Percentiles rank a stretch among this genome's conserved stretches.
These are phyloP conservation scores for Phytophthora sp. DNA, from an alignment of 352 stramenopile genomes.

Conservation along the genomic window DNA sequence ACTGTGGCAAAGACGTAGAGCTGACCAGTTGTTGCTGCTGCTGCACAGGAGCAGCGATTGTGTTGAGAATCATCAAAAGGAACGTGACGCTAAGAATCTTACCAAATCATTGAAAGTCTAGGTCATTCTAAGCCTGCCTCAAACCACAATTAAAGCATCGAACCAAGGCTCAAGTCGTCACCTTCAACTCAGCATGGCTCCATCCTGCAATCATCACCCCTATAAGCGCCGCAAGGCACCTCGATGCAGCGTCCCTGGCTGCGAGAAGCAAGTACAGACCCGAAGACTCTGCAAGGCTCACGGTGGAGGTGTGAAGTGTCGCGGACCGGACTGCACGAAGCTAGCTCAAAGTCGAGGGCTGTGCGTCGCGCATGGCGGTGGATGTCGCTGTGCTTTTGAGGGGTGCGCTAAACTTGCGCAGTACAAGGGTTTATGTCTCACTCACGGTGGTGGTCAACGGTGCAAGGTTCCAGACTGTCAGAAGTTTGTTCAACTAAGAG, in stretches of 20 bases:
- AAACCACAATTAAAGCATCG: background rate
- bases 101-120: too few relatives aligned
- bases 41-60: too few relatives aligned
- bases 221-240: background rate
- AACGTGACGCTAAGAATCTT: background rate
- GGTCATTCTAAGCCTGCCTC: background rate
- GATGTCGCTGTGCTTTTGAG: conserved; percentile 58
- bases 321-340: conserved; percentile 62
- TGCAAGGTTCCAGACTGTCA: conserved; percentile 61
- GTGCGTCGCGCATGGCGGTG: conserved; percentile 73
- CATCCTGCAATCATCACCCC: background rate
- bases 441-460: conserved; percentile 62
- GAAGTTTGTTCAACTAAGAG: conserved; percentile 73
- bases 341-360: conserved; percentile 64
- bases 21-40: too few relatives aligned
- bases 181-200: background rate
- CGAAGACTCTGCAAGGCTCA: conserved; percentile 73
- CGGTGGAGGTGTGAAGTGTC: conserved; percentile 71
- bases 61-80: too few relatives aligned
- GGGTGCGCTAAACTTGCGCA: conserved; percentile 64
- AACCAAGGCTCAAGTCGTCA: background rate
- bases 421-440: conserved; percentile 69
- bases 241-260: conserved; percentile 55
- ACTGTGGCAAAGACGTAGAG: too few relatives aligned
- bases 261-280: conserved; percentile 73